Evolutionary conservation across 1,284 basidiomycete genomes (phyloP), one percentile per base, ranked within the genome.

Genomic region (Quambalaria eucalypti): DNA sequence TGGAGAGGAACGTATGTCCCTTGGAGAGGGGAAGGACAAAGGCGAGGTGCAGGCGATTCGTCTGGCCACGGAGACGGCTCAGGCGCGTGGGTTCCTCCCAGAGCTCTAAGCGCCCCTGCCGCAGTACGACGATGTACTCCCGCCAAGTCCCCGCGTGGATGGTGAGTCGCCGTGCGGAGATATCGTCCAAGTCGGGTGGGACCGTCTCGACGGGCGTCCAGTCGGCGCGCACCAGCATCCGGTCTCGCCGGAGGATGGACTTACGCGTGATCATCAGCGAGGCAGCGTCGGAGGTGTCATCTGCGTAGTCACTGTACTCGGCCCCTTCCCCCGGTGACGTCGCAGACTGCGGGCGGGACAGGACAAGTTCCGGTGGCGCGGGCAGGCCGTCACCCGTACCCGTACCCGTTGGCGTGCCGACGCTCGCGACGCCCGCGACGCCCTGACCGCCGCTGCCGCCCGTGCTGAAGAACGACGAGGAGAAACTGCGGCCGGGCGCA

Each of bases 51-150:
- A 71, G 48, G 52, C 55, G 59, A 51, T 68, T 53, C 19, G 40
- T 48, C 23, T 68, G 54, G n/a, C 61, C 66, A 28, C 61, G 52
- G 49, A 56, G 25, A 40, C 61, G 64, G 21, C 42, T 21, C 7
- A 26, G 12, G 12, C 5, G 19, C 16, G 42, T 46, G 66, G 87
- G 83, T 66, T 89, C 84, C 55, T 83, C 80, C 71, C 90, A 90
- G 10, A 91, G 76, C 70, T 91, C 88, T 30, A 91, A 72, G 49
- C 80, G 78, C 62, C 84, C 81, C 60, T 81, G 82, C 44, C 86
- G 81, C 85, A 87, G 88, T 16, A 83, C 83, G 0, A 90, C 87
- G 56, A 90, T 77, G 68, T 84, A 88, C 69, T 91, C 88, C 28
- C 78, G 80, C 82, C 85, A 87, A 25, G 83, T 81, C 65, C 85